Percentiles rank a stretch among this genome's conserved stretches.
Conservation (phyloP, 352 stramenopile genomes). For the Phytophthora fragariae region DNA sequence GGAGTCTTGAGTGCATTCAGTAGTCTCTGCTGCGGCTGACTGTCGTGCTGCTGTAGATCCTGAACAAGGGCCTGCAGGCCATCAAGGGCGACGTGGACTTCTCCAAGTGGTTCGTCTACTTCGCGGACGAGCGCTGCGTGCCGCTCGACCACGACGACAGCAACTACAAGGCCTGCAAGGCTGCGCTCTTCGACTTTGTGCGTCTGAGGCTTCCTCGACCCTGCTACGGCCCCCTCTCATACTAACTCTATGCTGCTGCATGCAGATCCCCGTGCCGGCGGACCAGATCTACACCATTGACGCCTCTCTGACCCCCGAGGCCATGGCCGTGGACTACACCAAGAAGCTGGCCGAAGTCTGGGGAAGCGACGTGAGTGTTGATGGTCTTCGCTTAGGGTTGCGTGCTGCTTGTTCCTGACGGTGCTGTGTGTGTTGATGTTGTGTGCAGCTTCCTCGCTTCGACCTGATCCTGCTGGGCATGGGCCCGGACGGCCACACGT, state of each 20-base stretch:
- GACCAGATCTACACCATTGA: conserved; percentile 95
- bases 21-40: neutral
- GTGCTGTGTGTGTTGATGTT: neutral
- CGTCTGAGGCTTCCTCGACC: conserved; percentile 2
- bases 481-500: conserved; percentile 98
- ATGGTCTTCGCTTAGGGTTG: neutral
- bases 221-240: neutral
- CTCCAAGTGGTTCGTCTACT: conserved; percentile 97
- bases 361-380: conserved; percentile 57
- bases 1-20: neutral
- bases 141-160: conserved; percentile 92
- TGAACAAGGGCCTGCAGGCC: conserved; percentile 80
- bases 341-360: conserved; percentile 72
- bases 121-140: conserved; percentile 98
- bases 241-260: neutral
- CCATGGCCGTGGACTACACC: conserved; percentile 77
- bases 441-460: conserved; percentile 83
- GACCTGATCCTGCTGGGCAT: conserved; percentile 97
- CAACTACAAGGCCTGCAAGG: conserved; percentile 95
- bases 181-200: conserved; percentile 90
- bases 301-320: conserved; percentile 66
- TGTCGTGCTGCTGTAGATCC: conserved; percentile 51
- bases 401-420: conserved; percentile 3
- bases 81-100: conserved; percentile 92
- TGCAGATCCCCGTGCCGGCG: conserved; percentile 31